Base-by-base conservation (phyloP, 306 rosid species). In the Potentilla sterilis region DNA sequence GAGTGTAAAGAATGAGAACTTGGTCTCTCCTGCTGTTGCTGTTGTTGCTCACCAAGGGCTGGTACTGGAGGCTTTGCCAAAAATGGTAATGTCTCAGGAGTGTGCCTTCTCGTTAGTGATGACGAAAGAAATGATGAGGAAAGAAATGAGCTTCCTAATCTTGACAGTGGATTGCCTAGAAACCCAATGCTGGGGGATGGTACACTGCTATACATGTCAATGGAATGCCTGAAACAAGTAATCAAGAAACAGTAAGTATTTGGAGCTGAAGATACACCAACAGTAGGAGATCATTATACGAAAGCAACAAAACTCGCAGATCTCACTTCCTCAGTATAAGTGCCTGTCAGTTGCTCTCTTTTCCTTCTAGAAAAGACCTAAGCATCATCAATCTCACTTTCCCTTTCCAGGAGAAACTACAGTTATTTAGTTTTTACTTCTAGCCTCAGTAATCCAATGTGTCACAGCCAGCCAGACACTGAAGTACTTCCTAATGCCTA, bases 121-220 rank as follows among this genome's bases (percentile, higher is more conserved):
- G 51, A 46, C 5, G 51, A 46, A 13, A 46, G 51, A 46, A 11
- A 46, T 14, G 51, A 46, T 35, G 98, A 77, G 41, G 97, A 92
- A 21, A 95, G 90, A 81, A 88, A 96, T 1, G 99, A 96, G 74
- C 97, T 89, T 77, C 99, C 90, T 46, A 96, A 75, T 87, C 95
- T 90, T 22, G 91, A 72, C 81, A 94, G 42, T 21, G 98, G 78
- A 67, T 94, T 88, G 66, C 96, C 96, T 72, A 94, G 76, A 85
- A 94, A 86, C 79, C 98, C 98, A 75, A 94, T 86, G 62, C 86
- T 81, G 65, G 97, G 97, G 19, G 99, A 96, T 52, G 91, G 93
- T 2, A 96, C 96, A 73, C 98, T 96, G 65, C 98, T 87, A 49
- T 92, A 89, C 72, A 96, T 83, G 87, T 96, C 99, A 41, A 96